Conservation (phyloP, 1,284 basidiomycete species). For the Phlebopus sp. region DNA sequence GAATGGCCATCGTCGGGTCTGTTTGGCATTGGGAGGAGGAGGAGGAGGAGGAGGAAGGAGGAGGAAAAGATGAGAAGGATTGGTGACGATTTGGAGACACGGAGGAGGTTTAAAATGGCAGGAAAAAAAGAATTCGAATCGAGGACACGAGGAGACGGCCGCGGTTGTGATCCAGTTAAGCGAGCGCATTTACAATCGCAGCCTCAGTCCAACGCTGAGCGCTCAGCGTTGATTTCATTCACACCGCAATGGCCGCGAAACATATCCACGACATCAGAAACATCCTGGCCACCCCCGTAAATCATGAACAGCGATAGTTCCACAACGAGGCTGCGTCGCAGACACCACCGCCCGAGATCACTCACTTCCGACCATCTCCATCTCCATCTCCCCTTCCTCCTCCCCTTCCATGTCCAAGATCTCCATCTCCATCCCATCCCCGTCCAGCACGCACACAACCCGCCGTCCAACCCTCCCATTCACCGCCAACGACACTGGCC, state of each 20-base stretch:
- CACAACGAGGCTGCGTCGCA: no score
- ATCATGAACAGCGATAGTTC: no score
- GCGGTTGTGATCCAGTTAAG: slow-evolving; percentile 41
- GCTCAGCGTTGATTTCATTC: slow-evolving; percentile 4
- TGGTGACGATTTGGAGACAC: slow-evolving; percentile 17
- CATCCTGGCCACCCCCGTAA: slow-evolving; percentile 19
- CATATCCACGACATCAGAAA: background rate
- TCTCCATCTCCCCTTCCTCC: slow-evolving; percentile 28
- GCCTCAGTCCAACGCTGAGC: slow-evolving; percentile 23
- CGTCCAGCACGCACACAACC: slow-evolving; percentile 71
- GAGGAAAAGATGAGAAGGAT: slow-evolving; percentile 22
- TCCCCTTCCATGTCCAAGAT: slow-evolving; percentile 75
- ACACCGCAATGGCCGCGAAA: no score
- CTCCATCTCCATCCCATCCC: slow-evolving; percentile 59
- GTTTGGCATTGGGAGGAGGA: slow-evolving; percentile 43
- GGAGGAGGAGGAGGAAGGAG: slow-evolving; percentile 6
- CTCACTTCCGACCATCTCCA: slow-evolving; percentile 25
- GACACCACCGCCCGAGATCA: no score
- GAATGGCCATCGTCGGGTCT: slow-evolving; percentile 37
- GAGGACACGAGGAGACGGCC: slow-evolving; percentile 62
- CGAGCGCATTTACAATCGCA: slow-evolving; percentile 38
- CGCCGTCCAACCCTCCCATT: slow-evolving; percentile 72
- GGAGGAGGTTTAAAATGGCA: slow-evolving; percentile 48
- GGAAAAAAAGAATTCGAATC: slow-evolving; percentile 60
- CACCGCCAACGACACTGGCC: slow-evolving; percentile 58